Base-by-base conservation (phyloP, 2,329 filamentous ascomycete species). In the Shiraia sp. region DNA sequence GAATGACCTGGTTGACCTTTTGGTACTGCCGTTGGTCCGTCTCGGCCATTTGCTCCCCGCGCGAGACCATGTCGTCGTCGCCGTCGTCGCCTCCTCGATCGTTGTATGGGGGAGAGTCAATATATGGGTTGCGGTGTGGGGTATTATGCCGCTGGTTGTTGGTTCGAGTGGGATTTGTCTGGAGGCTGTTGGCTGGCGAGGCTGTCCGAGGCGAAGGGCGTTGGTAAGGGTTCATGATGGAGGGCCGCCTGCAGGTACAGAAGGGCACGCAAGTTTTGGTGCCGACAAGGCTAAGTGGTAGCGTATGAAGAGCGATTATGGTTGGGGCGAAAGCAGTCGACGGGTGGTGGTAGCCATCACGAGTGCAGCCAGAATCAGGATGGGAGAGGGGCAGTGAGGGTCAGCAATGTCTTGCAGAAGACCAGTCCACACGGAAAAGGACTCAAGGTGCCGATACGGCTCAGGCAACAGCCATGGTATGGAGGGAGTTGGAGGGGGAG, bases 1-100 rank as follows among this genome's bases (percentile, higher is more conserved):
- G 89, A 59, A 96, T 85, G 63, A 97, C 93, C 73, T 96, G 90
- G 69, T 95, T 93, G 56, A 96, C 78, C 75, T 93, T 93, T 45
- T 65, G 53, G 72, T 60, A 43, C 36, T 70, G 50, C 42, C 51
- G 59, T 53, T 65, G 57, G 48, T 67, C 61, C 24, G 55, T 49
- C 30, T 65, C 59, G 28, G 64, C 53, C 40, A 53, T 32, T 26
- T 55, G 62, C 34, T 66, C 63, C 31, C 52, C 47, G 40, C 59
- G 59, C 37, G 54, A 53, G 35, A 70, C 55, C 52, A 75, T 74
- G 50, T 74, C 67, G 39, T 72, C 73, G 22, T 78, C 71, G 39
- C 75, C 75, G 44, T 76, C 77, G 16, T 75, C 77, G 32, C 75
- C 70, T 9, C 74, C 76, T 60, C 73, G 73, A 53, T 77, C 75